Base-by-base conservation (phyloP, 2,329 filamentous ascomycete species). In the Aspergillus versicolor region DNA sequence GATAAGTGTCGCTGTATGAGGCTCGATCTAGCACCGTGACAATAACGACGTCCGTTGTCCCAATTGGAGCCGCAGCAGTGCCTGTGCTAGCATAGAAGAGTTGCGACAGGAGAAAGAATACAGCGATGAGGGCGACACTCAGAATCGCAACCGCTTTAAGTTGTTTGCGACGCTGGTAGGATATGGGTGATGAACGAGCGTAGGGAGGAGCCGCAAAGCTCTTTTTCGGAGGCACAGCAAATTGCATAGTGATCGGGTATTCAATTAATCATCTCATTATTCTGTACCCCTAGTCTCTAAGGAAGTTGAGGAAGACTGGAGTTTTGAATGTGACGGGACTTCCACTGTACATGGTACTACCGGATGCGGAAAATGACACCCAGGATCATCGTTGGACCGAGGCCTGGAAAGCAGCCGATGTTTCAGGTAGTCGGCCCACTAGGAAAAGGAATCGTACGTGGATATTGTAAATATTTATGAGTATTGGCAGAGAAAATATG, bases 141-240 rank as follows among this genome's bases (percentile, higher is more conserved):
- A 83, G 66, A 2, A 90, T 65, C 1, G 82, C 81, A 54, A 87
- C 70, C 3, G 83, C 75, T 71, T 86, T 86, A 53, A 88, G 69
- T 63, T 88, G 85, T 68, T 82, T 85, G 64, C 85, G 82, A 61
- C 89, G 84, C 61, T 76, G 68, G 42, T 67, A 63, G 30, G 73
- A 70, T 24, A 75, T 60, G 56, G 66, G 66, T 47, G 75, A 70
- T 22, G 74, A 68, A 77, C 68, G 85, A 78, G 63, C 81, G 76
- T 90, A 93, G 30, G 88, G 87, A 63, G 87, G 85, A 64, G 89
- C 85, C 70, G 88, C 86, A 63, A 90, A 93, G 70, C 84, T 86
- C 78, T 93, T 96, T 74, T 92, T 88, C 68, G 91, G 85, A 54
- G 92, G 92, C 67, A 95, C 87, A 62, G 92, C 91, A 81, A 93